phyloP scores from a whole-genome alignment of 805 yeast species.

The Hagleromyces aurorensis region DNA sequence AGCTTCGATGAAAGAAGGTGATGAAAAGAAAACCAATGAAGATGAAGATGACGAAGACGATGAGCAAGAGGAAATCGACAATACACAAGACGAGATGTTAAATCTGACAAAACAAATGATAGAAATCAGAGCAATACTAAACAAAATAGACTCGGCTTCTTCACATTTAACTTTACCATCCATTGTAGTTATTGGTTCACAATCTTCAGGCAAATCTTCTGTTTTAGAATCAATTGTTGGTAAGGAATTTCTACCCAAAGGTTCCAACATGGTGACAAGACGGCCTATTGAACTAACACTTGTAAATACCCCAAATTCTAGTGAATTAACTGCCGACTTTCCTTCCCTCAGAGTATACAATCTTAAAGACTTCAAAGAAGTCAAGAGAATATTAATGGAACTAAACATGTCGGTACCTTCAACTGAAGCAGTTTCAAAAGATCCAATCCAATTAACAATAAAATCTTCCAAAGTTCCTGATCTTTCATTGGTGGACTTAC shows the following conservation, averaged over 20 bases:
- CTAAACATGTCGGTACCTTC: slow-evolving; percentile 88
- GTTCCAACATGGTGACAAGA: slow-evolving; percentile 96
- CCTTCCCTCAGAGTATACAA: slow-evolving; percentile 81
- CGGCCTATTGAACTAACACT: slow-evolving; percentile 94
- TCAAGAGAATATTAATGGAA: slow-evolving; percentile 80
- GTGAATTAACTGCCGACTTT: slow-evolving; percentile 86
- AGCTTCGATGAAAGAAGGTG: slow-evolving; percentile 32
- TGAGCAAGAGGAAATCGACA: slow-evolving; percentile 46
- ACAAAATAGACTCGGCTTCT: slow-evolving; percentile 62
- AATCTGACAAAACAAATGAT: slow-evolving; percentile 93
- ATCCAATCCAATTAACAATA: slow-evolving; percentile 88
- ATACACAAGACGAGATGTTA: slow-evolving; percentile 73
- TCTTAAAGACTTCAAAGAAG: slow-evolving; percentile 80
- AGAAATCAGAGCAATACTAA: slow-evolving; percentile 76
- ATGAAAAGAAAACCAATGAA: slow-evolving; percentile 32
- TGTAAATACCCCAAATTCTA: slow-evolving; percentile 72
- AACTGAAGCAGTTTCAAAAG: slow-evolving; percentile 78
- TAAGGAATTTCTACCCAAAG: slow-evolving; percentile 95
- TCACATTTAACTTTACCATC: slow-evolving; percentile 82
- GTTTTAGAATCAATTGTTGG: slow-evolving; percentile 95
- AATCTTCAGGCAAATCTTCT: slow-evolving; percentile 94
- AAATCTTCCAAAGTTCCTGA: slow-evolving; percentile 90
- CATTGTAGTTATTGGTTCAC: slow-evolving; percentile 95
- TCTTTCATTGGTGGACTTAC: slow-evolving; percentile 86
- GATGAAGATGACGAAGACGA: slow-evolving; percentile 41